phyloP scores from a whole-genome alignment of 768 basidiomycete species.

The Russula sp. region DNA sequence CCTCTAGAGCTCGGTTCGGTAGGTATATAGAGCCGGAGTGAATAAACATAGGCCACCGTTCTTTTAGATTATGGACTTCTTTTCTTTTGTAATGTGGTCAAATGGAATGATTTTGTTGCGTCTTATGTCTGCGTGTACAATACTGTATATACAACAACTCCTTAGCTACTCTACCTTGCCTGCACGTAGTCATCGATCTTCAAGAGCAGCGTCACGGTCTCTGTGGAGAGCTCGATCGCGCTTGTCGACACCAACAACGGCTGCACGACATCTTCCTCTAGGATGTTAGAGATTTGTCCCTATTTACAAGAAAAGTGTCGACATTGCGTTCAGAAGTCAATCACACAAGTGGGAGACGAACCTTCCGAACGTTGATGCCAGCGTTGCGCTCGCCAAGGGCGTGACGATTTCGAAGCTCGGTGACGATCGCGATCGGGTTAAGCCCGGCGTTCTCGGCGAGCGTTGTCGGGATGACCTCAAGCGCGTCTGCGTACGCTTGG shows the following conservation, averaged over 20 bases:
- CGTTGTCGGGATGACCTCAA: constrained; percentile 97
- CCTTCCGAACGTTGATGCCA: constrained; percentile 98
- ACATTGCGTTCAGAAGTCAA: not conserved
- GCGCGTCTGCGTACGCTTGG: constrained; percentile 95
- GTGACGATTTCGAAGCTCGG: constrained; percentile 94
- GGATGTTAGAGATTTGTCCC: constrained; percentile 95
- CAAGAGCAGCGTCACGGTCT: constrained; percentile 93
- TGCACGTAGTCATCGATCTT: constrained; percentile 96
- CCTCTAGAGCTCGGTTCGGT: not conserved
- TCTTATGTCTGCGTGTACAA: constrained; percentile 16
- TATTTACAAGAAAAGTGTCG: constrained; percentile 35
- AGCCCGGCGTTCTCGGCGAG: constrained; percentile 98
- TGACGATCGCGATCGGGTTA: constrained; percentile 97
- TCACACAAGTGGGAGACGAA: constrained; percentile 37
- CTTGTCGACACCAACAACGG: constrained; percentile 93
- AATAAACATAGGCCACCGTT: not conserved
- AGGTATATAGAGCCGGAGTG: not conserved
- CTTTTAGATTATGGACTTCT: not conserved
- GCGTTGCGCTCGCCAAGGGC: constrained; percentile 92
- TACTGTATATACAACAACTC: constrained; percentile 6
- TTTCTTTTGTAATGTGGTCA: not conserved
- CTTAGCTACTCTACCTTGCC: constrained; percentile 48
- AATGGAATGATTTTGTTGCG: constrained; percentile 16
- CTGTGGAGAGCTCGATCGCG: constrained; percentile 91
- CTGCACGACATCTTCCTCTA: constrained; percentile 97